These are phyloP conservation scores for Raddia guianensis DNA, from an alignment of 176 grass and related monocot species.

Conservation along the genomic window DNA sequence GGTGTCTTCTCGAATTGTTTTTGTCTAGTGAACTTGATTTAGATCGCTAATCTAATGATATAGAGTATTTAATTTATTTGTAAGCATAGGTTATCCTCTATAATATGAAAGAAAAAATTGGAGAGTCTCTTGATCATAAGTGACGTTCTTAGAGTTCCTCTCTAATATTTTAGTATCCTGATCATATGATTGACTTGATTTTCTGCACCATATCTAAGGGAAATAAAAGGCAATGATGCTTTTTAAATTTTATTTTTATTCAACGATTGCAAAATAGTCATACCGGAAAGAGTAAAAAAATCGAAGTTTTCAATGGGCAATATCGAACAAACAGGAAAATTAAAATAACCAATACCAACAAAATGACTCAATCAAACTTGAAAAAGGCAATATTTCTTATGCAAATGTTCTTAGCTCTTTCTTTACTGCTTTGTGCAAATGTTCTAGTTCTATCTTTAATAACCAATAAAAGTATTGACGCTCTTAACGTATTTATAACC, in stretches of 20 bases:
- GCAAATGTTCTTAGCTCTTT: neutral
- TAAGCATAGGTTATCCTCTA: neutral
- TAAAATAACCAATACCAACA: neutral
- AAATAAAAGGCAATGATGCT: neutral
- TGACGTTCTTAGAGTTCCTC: neutral
- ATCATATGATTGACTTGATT: neutral
- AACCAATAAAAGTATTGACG: neutral
- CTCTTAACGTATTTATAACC: neutral
- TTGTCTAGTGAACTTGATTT: neutral
- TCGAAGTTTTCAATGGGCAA: neutral
- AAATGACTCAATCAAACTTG: neutral
- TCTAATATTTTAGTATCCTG: neutral
- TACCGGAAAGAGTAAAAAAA: neutral
- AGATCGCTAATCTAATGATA: neutral
- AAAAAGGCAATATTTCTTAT: neutral
- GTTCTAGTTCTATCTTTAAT: neutral
- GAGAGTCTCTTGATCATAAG: neutral
- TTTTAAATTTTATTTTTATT: neutral
- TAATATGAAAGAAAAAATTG: neutral
- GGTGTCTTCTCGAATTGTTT: conserved; percentile 15
- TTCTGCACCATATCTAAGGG: neutral
- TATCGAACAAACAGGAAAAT: neutral
- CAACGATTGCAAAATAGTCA: neutral
- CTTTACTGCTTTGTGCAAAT: neutral
- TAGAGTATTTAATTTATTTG: neutral